Conservation (phyloP, 75 land plant genomes). For the Adiantum capillusveneris region DNA sequence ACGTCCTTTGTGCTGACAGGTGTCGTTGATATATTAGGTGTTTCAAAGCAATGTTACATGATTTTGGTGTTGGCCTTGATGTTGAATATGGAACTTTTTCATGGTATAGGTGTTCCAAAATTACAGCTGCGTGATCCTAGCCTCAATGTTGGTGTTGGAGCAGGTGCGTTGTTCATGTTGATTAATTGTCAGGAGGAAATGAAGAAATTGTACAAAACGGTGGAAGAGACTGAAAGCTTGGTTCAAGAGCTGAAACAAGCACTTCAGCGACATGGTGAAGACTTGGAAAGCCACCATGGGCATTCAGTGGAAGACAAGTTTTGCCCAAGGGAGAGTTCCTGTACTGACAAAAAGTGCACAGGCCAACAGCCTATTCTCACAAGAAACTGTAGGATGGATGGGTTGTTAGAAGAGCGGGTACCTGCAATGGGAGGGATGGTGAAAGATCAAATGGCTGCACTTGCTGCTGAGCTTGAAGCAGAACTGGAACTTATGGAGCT, state of each 20-base stretch:
- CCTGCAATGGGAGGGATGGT: too few species aligned
- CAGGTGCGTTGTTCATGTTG: background rate
- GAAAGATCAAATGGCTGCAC: background rate
- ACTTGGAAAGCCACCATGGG: background rate
- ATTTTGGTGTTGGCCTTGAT: too few species aligned
- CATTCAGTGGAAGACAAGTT: too few species aligned
- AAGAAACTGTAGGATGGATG: background rate
- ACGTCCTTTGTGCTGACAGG: too few species aligned
- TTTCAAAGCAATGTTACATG: too few species aligned
- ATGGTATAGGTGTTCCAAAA: too few species aligned
- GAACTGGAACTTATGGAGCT: background rate
- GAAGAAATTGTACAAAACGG: background rate
- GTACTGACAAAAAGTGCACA: too few species aligned
- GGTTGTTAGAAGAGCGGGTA: too few species aligned
- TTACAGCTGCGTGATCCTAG: too few species aligned
- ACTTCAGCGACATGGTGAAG: background rate
- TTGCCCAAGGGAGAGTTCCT: too few species aligned
- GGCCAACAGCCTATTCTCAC: background rate
- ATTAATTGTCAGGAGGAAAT: background rate
- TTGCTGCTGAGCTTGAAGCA: conserved; percentile 4
- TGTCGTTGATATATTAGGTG: too few species aligned
- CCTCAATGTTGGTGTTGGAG: conserved; percentile 1
- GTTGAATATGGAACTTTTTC: too few species aligned
- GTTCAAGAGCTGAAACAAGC: background rate
- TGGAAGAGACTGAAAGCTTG: background rate